Evolutionary conservation across 129 eudicot genomes (phyloP).

Genomic region (Arctium minus): DNA sequence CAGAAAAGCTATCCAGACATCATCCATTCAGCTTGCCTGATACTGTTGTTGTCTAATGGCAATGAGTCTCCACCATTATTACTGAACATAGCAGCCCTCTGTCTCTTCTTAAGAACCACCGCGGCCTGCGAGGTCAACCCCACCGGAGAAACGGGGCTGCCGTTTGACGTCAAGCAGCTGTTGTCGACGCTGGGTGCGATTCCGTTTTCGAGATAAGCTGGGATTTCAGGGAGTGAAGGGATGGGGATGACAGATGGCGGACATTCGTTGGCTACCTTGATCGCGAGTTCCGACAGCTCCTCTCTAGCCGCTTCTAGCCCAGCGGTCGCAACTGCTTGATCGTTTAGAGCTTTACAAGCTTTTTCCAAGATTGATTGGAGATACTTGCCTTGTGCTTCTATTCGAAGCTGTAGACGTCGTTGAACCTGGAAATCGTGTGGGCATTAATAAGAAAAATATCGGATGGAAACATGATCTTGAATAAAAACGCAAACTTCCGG

Average conservation of each 20-base stretch:
- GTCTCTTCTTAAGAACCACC: conserved; percentile 50
- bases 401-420: conserved; percentile 76
- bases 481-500: neutral
- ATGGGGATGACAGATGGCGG: conserved; percentile 36
- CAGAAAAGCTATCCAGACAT: conserved; percentile 40
- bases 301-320: conserved; percentile 68
- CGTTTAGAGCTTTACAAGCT: conserved; percentile 80
- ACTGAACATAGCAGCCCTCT: conserved; percentile 42
- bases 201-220: conserved; percentile 38
- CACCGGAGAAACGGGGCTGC: conserved; percentile 52
- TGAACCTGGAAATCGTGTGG: conserved; percentile 54
- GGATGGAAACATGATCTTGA: neutral
- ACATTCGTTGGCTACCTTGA: conserved; percentile 62
- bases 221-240: conserved; percentile 38
- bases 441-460: neutral
- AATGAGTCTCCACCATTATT: conserved; percentile 37
- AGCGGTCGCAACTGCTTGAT: conserved; percentile 52
- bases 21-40: conserved; percentile 52
- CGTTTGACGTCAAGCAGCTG: conserved; percentile 54
- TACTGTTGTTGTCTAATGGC: conserved; percentile 24
- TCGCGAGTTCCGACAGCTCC: conserved; percentile 67
- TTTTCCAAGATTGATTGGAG: conserved; percentile 78
- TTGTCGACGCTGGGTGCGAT: conserved; percentile 40
- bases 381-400: conserved; percentile 93
- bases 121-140: conserved; percentile 43